Evolutionary conservation across 2,329 filamentous ascomycete species (phyloP).

Genomic region (Podosphaera aphanis): DNA sequence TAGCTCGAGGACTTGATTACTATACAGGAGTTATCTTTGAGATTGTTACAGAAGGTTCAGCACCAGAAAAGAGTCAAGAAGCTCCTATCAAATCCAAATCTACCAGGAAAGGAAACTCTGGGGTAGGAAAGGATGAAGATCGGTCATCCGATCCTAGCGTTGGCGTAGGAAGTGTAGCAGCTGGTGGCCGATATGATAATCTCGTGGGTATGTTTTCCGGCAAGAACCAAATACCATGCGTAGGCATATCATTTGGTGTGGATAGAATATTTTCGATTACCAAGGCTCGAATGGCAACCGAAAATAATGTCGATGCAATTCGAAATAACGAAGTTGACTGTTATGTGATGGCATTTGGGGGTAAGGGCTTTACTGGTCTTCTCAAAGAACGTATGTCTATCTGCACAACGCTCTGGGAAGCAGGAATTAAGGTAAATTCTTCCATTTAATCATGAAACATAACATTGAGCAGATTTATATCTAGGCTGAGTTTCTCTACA

Average conservation of each 20-base stretch:
- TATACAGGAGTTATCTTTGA: constrained; percentile 62
- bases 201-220: constrained; percentile 84
- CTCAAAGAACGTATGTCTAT: constrained; percentile 68
- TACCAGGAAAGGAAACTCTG: constrained; percentile 14
- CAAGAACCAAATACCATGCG: constrained; percentile 68
- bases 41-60: constrained; percentile 47
- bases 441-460: not conserved
- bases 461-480: not conserved
- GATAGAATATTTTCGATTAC: constrained; percentile 89
- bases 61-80: constrained; percentile 17
- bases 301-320: constrained; percentile 28
- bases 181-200: constrained; percentile 78
- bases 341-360: constrained; percentile 85
- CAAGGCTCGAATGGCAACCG: constrained; percentile 48
- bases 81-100: constrained; percentile 18
- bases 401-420: constrained; percentile 56
- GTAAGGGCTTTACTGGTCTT: constrained; percentile 60
- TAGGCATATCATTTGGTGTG: constrained; percentile 80
- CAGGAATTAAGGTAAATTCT: constrained; percentile 48
- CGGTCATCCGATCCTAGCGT: constrained; percentile 57
- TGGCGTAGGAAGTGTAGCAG: constrained; percentile 70
- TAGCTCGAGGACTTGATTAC: constrained; percentile 77
- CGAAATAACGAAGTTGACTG: constrained; percentile 63
- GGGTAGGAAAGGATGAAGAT: constrained; percentile 31
- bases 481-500: constrained; percentile 65